These are phyloP conservation scores for Uromyces viciae-fabae DNA, from an alignment of 1,284 basidiomycete species.

Conservation along the genomic window DNA sequence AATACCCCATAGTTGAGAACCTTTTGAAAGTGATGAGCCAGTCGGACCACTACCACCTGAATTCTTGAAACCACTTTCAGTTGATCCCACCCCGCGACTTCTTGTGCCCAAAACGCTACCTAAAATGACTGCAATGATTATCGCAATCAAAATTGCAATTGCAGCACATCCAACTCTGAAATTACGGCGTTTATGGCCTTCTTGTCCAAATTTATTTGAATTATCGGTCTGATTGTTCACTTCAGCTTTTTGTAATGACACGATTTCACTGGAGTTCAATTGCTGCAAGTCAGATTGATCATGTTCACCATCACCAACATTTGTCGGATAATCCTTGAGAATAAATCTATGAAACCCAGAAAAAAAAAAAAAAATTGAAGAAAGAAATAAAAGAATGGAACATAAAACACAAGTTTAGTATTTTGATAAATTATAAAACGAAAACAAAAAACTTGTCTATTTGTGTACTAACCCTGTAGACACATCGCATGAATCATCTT, in stretches of 20 bases:
- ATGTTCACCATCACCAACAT: background rate
- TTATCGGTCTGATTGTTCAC: too few species aligned
- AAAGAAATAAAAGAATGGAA: too few species aligned
- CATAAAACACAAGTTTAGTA: too few species aligned
- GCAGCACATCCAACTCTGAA: background rate
- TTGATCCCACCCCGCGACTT: too few species aligned
- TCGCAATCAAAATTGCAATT: background rate
- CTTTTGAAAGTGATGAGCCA: background rate
- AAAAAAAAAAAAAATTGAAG: too few species aligned
- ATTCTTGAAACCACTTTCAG: background rate
- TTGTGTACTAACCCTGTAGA: background rate
- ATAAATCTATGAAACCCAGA: background rate
- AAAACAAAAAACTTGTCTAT: background rate
- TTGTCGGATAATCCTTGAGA: background rate
- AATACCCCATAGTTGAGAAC: constrained; percentile 37
- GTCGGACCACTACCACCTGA: background rate
- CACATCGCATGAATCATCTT: background rate
- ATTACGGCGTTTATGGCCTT: constrained; percentile 8
- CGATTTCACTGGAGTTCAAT: background rate
- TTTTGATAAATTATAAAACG: too few species aligned
- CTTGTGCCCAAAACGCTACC: constrained; percentile 18
- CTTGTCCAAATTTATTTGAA: background rate
- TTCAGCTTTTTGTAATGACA: too few species aligned
- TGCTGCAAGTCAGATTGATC: too few species aligned
- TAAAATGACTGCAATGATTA: constrained; percentile 13